Percentiles rank a stretch among this genome's conserved stretches.
phyloP scores from a whole-genome alignment of 371 early-diverging fungal species.

The Cladochytrium tenue region DNA sequence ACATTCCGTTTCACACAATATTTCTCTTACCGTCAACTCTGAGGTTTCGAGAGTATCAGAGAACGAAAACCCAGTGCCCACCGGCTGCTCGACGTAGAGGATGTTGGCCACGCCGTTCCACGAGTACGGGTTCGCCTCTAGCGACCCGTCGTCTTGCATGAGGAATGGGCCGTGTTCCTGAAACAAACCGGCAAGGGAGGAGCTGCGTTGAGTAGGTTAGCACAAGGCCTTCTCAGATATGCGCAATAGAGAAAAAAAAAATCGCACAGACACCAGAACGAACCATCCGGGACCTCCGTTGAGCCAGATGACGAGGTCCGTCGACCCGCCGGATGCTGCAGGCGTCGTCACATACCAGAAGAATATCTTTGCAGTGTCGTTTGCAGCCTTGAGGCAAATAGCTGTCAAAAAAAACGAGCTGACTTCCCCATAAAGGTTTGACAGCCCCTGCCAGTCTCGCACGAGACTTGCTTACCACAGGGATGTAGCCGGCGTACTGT shows the following conservation, averaged over 20 bases:
- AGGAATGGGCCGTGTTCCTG: constrained; percentile 53
- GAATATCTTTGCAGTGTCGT: not conserved
- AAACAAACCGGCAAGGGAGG: constrained; percentile 51
- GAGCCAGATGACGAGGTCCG: constrained; percentile 13
- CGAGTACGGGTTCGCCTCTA: constrained; percentile 19
- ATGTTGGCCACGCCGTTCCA: constrained; percentile 45
- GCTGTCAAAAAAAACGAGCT: not conserved
- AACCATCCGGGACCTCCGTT: constrained; percentile 57
- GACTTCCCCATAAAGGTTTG: not conserved
- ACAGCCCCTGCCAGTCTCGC: too few species aligned
- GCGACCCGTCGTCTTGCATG: constrained; percentile 25
- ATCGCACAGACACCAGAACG: not conserved
- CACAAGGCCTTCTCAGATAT: too few species aligned
- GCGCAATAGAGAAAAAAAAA: too few species aligned
- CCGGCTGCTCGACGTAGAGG: constrained; percentile 57
- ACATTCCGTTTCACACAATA: too few species aligned
- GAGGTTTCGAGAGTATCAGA: constrained; percentile 8
- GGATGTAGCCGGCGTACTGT: constrained; percentile 22
- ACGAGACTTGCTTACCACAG: constrained; percentile 32
- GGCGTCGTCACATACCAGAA: not conserved
- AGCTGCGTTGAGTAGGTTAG: too few species aligned
- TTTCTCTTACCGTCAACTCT: constrained; percentile 8
- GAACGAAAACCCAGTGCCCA: constrained; percentile 51
- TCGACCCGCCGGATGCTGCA: not conserved
- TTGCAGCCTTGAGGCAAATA: not conserved